A percentile compares a stretch with the other conserved stretches of the same genome.
Evolutionary conservation across 257 asterid genomes (phyloP).

Genomic region (Fraxinus cuspidata): DNA sequence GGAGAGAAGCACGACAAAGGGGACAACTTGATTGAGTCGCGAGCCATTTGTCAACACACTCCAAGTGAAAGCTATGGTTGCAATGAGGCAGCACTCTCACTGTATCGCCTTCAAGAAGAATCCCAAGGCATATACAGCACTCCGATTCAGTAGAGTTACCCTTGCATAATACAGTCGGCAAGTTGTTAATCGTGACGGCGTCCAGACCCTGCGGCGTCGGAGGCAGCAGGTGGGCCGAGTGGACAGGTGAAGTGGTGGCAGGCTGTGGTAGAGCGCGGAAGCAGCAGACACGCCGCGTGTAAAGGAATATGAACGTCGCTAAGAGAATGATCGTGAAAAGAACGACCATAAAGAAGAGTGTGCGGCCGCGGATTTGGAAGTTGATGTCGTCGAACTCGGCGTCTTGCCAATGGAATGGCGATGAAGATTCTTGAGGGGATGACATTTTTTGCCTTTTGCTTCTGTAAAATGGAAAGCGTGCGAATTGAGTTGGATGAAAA

Average conservation of each 20-base stretch:
- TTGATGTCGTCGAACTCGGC: constrained; percentile 72
- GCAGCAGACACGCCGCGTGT: constrained; percentile 64
- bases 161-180: constrained; percentile 54
- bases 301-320: constrained; percentile 51
- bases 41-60: constrained; percentile 78
- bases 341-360: constrained; percentile 65
- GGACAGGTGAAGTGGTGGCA: constrained; percentile 19
- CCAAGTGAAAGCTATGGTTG: constrained; percentile 58
- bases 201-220: constrained; percentile 53
- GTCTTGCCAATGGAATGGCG: constrained; percentile 73
- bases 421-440: constrained; percentile 27
- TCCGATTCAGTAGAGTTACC: constrained; percentile 34
- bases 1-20: constrained; percentile 67
- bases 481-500: neutral
- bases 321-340: constrained; percentile 50
- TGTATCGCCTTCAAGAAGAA: constrained; percentile 48
- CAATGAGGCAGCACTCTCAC: constrained; percentile 54
- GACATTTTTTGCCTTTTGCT: constrained; percentile 14
- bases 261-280: constrained; percentile 23
- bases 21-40: constrained; percentile 73
- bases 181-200: constrained; percentile 35
- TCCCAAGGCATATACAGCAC: constrained; percentile 67
- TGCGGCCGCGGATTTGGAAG: constrained; percentile 69
- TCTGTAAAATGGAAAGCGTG: neutral
- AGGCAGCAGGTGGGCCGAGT: constrained; percentile 42